phyloP scores from a whole-genome alignment of 2,329 filamentous ascomycete genomes.

The Hymenotorrendiella dingleyae region DNA sequence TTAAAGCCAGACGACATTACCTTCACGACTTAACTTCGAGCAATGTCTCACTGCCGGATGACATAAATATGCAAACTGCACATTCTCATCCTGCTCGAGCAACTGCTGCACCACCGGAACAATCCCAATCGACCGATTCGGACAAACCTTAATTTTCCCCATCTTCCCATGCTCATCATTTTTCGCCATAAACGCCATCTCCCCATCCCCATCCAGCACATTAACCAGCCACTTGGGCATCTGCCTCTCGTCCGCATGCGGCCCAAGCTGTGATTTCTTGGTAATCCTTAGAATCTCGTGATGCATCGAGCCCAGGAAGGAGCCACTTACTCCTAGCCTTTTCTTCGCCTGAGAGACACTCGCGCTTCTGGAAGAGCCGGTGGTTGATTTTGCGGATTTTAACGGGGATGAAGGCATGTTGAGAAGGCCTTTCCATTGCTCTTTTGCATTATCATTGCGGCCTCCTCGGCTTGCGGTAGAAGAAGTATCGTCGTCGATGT shows the following conservation, averaged over 20 bases:
- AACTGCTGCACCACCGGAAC: constrained; percentile 58
- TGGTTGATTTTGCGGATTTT: constrained; percentile 1
- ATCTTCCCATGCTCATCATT: constrained; percentile 39
- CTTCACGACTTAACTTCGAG: constrained; percentile 73
- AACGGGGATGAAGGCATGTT: constrained; percentile 25
- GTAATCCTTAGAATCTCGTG: constrained; percentile 15
- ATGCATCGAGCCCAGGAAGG: constrained; percentile 4
- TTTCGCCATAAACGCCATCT: constrained; percentile 47
- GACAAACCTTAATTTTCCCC: constrained; percentile 35
- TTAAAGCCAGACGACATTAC: constrained; percentile 34
- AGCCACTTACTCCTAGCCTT: constrained; percentile 31
- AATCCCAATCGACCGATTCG: constrained; percentile 46
- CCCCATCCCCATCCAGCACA: constrained; percentile 54
- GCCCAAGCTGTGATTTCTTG: constrained; percentile 57
- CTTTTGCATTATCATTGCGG: constrained; percentile 20
- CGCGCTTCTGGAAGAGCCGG: background rate
- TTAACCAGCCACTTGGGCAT: constrained; percentile 67
- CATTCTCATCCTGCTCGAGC: constrained; percentile 56
- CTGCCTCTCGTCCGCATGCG: constrained; percentile 64
- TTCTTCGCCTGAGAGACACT: constrained; percentile 13
- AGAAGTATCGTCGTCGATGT: constrained; percentile 16
- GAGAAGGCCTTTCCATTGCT: constrained; percentile 29
- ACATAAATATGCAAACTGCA: constrained; percentile 72
- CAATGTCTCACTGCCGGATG: constrained; percentile 71
- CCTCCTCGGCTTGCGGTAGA: constrained; percentile 4